Evolutionary conservation across 1,284 basidiomycete genomes (phyloP).

Genomic region (Heterobasidion occidentale): DNA sequence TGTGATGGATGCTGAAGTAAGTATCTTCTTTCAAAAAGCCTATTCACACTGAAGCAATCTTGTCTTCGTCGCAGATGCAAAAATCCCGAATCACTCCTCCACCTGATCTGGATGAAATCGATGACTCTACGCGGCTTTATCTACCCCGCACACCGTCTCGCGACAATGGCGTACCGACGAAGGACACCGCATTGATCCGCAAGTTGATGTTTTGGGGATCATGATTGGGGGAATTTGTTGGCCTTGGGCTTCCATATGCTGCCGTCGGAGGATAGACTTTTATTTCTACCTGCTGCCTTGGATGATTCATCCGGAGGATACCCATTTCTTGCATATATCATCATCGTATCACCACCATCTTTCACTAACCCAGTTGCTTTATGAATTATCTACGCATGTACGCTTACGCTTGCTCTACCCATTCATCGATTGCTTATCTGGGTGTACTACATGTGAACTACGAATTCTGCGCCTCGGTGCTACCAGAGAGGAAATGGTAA

Average conservation of each 20-base stretch:
- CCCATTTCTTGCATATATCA: constrained; percentile 2
- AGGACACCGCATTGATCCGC: constrained; percentile 31
- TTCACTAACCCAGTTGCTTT: neutral
- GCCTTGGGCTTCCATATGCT: neutral
- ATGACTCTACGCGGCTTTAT: constrained; percentile 1
- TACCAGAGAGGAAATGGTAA: too few species aligned
- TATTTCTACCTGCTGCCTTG: neutral
- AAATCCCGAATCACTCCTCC: constrained; percentile 46
- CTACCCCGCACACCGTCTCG: constrained; percentile 24
- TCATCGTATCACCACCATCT: neutral
- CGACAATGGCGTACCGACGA: constrained; percentile 17
- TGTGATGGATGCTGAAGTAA: constrained; percentile 61
- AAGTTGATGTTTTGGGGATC: constrained; percentile 26
- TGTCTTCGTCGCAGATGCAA: constrained; percentile 37
- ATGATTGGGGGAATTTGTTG: neutral
- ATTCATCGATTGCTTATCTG: neutral
- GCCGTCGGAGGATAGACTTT: neutral
- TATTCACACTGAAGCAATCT: constrained; percentile 1
- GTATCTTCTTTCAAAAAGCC: constrained; percentile 10
- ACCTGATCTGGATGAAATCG: constrained; percentile 26
- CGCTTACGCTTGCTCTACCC: neutral
- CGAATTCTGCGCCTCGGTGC: too few species aligned
- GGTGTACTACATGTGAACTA: too few species aligned
- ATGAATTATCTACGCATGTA: neutral
- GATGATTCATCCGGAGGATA: neutral